phyloP scores from a whole-genome alignment of 495 filamentous ascomycete genomes.

The Aspergillus sclerotioniger region DNA sequence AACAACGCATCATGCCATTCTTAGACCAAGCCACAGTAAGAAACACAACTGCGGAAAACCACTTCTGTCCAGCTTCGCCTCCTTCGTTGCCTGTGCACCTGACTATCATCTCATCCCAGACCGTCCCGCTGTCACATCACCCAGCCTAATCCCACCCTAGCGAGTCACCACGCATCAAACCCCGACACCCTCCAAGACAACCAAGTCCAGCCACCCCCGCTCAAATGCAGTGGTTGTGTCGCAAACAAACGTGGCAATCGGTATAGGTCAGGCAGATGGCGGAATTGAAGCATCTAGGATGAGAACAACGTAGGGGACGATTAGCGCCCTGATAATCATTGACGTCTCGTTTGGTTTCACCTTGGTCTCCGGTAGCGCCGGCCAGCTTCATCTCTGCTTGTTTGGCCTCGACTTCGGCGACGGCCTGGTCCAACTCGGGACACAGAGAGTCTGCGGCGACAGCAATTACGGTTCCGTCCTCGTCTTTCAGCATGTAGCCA shows the following conservation, averaged over 20 bases:
- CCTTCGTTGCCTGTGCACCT: too few species aligned
- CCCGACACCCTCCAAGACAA: neutral
- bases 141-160: neutral
- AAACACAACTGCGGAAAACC: too few species aligned
- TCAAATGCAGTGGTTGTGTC: neutral
- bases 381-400: neutral
- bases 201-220: neutral
- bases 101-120: neutral
- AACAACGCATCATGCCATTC: too few species aligned
- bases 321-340: neutral
- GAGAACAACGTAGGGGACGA: neutral
- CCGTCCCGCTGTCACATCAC: neutral
- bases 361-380: neutral
- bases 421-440: neutral
- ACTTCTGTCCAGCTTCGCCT: too few species aligned
- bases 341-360: neutral
- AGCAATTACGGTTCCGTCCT: neutral
- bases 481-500: slow-evolving; percentile 8
- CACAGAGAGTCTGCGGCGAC: slow-evolving; percentile 6
- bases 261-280: neutral
- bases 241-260: neutral
- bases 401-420: slow-evolving; percentile 1
- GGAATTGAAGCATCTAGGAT: slow-evolving; percentile 5
- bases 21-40: too few species aligned
- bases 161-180: neutral